These are phyloP conservation scores for Trapa incisa DNA, from an alignment of 345 rosid genomes.

Conservation along the genomic window DNA sequence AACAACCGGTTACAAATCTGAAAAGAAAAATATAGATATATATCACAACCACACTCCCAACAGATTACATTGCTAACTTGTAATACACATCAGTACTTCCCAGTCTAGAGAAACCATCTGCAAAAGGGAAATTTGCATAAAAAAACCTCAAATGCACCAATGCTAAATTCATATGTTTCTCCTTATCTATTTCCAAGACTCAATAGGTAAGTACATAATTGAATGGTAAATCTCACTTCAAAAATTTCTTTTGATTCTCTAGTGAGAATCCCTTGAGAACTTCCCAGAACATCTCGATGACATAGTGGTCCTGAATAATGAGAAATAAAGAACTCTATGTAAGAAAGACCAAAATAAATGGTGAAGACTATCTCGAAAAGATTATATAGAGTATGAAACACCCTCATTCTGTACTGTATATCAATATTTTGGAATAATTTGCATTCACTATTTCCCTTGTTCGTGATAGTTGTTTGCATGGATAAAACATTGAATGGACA, in stretches of 20 bases:
- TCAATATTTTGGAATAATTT: too few relatives aligned
- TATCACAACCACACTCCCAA: constrained; percentile 4
- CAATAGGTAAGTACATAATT: neutral
- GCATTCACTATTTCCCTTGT: neutral
- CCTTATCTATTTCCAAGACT: neutral
- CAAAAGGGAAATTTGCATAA: too few relatives aligned
- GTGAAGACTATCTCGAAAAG: neutral
- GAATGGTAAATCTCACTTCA: constrained; percentile 48
- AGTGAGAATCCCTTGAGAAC: constrained; percentile 79
- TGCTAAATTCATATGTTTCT: neutral
- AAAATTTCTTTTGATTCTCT: constrained; percentile 77
- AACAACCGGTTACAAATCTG: constrained; percentile 98
- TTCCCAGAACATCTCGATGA: constrained; percentile 92
- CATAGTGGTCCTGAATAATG: constrained; percentile 76
- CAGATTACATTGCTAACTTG: neutral
- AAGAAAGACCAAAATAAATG: neutral
- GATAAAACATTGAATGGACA: neutral
- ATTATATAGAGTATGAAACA: neutral
- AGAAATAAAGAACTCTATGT: neutral
- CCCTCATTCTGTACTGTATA: constrained; percentile 21
- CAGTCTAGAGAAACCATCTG: neutral
- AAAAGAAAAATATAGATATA: constrained; percentile 8
- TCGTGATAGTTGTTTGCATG: neutral
- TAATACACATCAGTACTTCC: neutral
- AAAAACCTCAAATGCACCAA: too few relatives aligned